phyloP scores from a whole-genome alignment of 257 asterid species.

The Scutellaria baicalensis region DNA sequence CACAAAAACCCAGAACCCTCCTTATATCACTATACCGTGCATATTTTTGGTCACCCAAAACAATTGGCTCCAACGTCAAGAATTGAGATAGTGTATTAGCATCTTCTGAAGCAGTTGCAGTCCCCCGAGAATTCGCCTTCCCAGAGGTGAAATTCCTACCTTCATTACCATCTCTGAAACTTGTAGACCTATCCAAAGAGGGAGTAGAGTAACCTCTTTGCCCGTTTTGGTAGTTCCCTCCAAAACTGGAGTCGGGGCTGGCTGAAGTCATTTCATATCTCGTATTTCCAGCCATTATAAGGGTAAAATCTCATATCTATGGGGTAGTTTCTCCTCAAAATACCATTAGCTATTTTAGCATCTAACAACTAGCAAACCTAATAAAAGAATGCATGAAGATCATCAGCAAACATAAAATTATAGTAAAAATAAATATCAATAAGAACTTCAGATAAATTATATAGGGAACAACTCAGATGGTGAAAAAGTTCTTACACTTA shows the following conservation, averaged over 20 bases:
- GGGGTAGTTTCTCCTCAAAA: slow-evolving; percentile 12
- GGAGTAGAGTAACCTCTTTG: slow-evolving; percentile 68
- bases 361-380: slow-evolving; percentile 21
- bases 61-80: slow-evolving; percentile 62
- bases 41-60: slow-evolving; percentile 42
- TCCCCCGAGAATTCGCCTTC: slow-evolving; percentile 62
- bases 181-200: slow-evolving; percentile 64
- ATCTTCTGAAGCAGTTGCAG: slow-evolving; percentile 50
- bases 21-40: slow-evolving; percentile 51
- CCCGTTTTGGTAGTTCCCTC: slow-evolving; percentile 62
- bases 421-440: neutral
- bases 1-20: slow-evolving; percentile 55
- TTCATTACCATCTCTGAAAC: slow-evolving; percentile 76
- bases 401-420: slow-evolving; percentile 12
- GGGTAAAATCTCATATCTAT: slow-evolving; percentile 28
- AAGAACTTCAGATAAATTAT: neutral
- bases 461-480: neutral
- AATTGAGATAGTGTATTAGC: slow-evolving; percentile 50
- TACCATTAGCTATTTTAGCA: slow-evolving; percentile 15
- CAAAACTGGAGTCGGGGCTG: slow-evolving; percentile 63
- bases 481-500: neutral
- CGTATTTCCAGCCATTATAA: slow-evolving; percentile 77
- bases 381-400: slow-evolving; percentile 1
- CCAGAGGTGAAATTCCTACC: slow-evolving; percentile 54
- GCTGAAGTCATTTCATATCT: slow-evolving; percentile 70